Percentiles rank a stretch among this genome's conserved stretches.
Conservation (phyloP, 495 filamentous ascomycete genomes). For the Penicillium herquei region DNA sequence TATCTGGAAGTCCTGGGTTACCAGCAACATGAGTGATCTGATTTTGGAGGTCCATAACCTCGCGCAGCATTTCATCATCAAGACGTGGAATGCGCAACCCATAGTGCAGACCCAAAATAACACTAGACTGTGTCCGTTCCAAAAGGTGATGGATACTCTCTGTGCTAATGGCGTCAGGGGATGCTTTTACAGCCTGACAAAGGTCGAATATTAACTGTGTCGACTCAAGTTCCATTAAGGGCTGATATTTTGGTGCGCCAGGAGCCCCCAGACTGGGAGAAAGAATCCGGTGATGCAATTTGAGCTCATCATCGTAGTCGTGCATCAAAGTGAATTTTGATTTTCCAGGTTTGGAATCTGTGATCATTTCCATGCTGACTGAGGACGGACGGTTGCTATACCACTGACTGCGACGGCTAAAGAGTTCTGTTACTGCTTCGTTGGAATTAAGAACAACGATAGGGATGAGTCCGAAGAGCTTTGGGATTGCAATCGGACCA, state of each 20-base stretch:
- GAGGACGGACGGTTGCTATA: conserved; percentile 32
- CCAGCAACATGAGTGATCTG: conserved; percentile 27
- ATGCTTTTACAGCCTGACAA: not conserved
- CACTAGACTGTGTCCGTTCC: conserved; percentile 29
- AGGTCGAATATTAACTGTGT: conserved; percentile 29
- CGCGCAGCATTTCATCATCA: conserved; percentile 28
- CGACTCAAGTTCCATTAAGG: conserved; percentile 29
- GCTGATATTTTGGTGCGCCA: conserved; percentile 20
- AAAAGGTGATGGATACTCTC: conserved; percentile 21
- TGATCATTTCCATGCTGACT: conserved; percentile 36
- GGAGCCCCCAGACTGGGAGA: conserved; percentile 23
- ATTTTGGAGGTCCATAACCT: conserved; percentile 23
- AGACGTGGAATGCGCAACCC: conserved; percentile 29
- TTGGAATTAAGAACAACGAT: conserved; percentile 29
- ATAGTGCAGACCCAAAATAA: conserved; percentile 35
- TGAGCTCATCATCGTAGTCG: conserved; percentile 30
- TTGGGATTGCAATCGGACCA: conserved; percentile 25
- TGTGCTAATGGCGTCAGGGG: conserved; percentile 13
- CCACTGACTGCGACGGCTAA: conserved; percentile 34
- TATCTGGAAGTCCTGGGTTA: conserved; percentile 29
- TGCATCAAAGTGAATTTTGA: conserved; percentile 32
- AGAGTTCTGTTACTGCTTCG: conserved; percentile 31
- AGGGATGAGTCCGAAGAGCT: conserved; percentile 28
- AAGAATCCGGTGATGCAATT: conserved; percentile 30
- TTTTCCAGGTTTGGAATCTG: conserved; percentile 18